Percentiles rank a stretch among this genome's conserved stretches.
These are phyloP conservation scores for Trametes villosa DNA, from an alignment of 768 basidiomycete genomes.

Conservation along the genomic window DNA sequence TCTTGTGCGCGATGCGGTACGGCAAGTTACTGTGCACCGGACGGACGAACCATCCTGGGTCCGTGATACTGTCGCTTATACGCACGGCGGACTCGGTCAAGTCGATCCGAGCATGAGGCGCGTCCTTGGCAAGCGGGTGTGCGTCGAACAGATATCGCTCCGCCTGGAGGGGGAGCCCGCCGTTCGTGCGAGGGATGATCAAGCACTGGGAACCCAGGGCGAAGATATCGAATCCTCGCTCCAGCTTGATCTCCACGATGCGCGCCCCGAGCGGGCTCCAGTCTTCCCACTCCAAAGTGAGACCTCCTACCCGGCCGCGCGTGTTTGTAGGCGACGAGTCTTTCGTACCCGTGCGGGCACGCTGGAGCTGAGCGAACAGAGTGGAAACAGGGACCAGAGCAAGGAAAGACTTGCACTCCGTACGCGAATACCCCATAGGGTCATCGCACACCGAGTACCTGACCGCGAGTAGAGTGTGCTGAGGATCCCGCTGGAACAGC, in stretches of 20 bases:
- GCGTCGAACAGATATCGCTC: background rate
- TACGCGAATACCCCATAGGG: background rate
- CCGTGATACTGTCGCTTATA: background rate
- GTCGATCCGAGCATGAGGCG: background rate
- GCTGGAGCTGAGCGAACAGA: background rate
- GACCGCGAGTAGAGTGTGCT: slow-evolving; percentile 1
- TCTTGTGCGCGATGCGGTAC: background rate
- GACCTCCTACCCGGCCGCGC: no score
- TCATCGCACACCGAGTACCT: background rate
- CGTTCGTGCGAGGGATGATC: background rate
- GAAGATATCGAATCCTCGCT: background rate
- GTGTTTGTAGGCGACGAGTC: no score
- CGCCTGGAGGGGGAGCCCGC: background rate
- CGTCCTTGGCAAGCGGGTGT: background rate
- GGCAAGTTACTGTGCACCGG: slow-evolving; percentile 7
- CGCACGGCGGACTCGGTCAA: background rate
- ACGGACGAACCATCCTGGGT: background rate
- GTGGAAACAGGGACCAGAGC: background rate
- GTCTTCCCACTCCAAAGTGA: slow-evolving; percentile 2
- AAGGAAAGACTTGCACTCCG: background rate
- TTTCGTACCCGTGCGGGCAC: no score
- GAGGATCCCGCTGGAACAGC: slow-evolving; percentile 5
- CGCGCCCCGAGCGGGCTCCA: slow-evolving; percentile 6
- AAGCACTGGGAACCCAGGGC: background rate
- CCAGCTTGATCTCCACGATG: background rate